Percentiles rank a stretch among this genome's conserved stretches.
Evolutionary conservation across 164 flowering plant species (phyloP).

Genomic region (Echeveria elegans): DNA sequence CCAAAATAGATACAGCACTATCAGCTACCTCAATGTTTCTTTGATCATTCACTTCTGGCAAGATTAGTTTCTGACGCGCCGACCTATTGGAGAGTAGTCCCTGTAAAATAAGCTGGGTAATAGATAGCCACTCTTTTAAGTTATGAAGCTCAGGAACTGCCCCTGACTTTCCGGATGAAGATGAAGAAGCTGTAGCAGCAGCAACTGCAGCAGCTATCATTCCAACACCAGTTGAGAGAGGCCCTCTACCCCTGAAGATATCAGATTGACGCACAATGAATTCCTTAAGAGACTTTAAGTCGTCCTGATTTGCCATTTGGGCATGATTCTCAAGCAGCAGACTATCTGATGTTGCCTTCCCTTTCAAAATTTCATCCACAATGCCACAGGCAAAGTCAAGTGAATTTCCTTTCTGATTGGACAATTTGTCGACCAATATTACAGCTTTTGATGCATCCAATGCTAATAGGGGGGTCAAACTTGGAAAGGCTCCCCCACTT

Average conservation of each 20-base stretch:
- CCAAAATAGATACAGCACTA: conserved; percentile 52
- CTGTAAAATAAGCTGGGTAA: conserved; percentile 44
- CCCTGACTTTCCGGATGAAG: conserved; percentile 55
- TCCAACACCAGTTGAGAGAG: conserved; percentile 68
- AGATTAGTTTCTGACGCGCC: conserved; percentile 22
- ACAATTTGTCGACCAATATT: conserved; percentile 44
- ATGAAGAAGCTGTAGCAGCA: conserved; percentile 84
- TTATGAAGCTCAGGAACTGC: conserved; percentile 67
- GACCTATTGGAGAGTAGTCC: conserved; percentile 44
- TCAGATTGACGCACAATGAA: conserved; percentile 69
- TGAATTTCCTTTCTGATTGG: conserved; percentile 54
- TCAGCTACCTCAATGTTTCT: conserved; percentile 26
- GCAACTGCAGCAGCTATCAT: conserved; percentile 93
- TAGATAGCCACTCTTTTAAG: conserved; percentile 62
- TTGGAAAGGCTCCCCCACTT: conserved; percentile 39
- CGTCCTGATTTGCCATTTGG: conserved; percentile 51
- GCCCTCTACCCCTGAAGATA: conserved; percentile 67
- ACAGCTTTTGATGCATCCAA: conserved; percentile 80
- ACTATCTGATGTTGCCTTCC: conserved; percentile 55
- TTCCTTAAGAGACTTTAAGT: conserved; percentile 56
- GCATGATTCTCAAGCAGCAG: conserved; percentile 62
- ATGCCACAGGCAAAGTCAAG: conserved; percentile 59
- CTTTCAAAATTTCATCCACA: conserved; percentile 60
- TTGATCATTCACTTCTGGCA: conserved; percentile 23
- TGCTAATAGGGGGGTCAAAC: conserved; percentile 57